Evolutionary conservation across 2,329 filamentous ascomycete genomes (phyloP), one percentile per base, ranked within the genome.

Genomic region (Cytospora leucostoma): DNA sequence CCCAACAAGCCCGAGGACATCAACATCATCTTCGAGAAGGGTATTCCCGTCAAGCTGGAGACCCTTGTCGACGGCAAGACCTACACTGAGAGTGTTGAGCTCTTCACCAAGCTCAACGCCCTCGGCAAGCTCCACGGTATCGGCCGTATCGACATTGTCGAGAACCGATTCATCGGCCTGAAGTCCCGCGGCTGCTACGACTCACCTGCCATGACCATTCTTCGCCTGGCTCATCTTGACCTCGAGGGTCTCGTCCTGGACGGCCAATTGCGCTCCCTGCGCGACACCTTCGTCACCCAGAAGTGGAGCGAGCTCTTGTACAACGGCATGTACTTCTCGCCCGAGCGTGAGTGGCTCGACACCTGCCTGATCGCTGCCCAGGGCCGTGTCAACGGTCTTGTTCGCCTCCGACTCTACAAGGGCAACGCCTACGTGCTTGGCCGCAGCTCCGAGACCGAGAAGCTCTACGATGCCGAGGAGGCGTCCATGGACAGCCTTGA

Each of bases 151-250:
- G 91, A 94, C 76, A 94, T 94, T 73, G 90, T 93, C 66, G 90
- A 92, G 77, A 73, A 68, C 66, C 64, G 60, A 21, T 65, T 56
- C 58, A 47, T 91, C 72, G 91, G 90, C 67, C 82, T 93, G 71
- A 93, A 93, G 82, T 88, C 84, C 69, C 86, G 91, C 71, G 91
- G 91, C 71, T 93, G 90, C 81, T 93, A 93, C 80, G 91, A 93
- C 72, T 83, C 84, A 12, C 84, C 84, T 1, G 84, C 80, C 63
- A 76, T 88, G 66, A 74, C 73, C 60, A 72, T 74, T 33, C 71
- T 73, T 55, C 74, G 76, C 21, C 72, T 76, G 21, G 78, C 77
- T 21, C 77, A 80, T 65, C 58, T 77, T 4, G 84, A 87, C 65
- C 77, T 88, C 33, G 74, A 76, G 69, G 74, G 73, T 64, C 69